Evolutionary conservation across 2,329 filamentous ascomycete genomes (phyloP), one percentile per base, ranked within the genome.

Genomic region (Hymenoscyphus fructigenus): DNA sequence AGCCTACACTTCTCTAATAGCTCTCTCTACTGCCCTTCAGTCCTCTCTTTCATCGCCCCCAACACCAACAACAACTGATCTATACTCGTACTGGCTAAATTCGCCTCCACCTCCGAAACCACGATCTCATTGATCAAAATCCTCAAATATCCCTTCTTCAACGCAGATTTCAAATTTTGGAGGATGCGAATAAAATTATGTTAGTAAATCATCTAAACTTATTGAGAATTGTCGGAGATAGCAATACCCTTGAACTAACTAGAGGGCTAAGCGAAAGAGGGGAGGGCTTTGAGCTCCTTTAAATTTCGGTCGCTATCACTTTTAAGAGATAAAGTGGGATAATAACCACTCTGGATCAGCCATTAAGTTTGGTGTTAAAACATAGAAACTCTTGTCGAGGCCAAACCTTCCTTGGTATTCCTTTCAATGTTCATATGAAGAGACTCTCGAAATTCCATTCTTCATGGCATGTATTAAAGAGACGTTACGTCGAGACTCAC

Each of bases 41-140:
- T 67, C 12, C 66, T 59, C 38, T 67, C 63, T 3, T 38, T 38
- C 9, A 28, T n/a, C 5, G 53, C 76, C 47, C 20, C 69, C 73
- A 2, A 71, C 71, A 72, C 36, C 32, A 79, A 73, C 76, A 79
- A 76, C 12, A 73, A 71, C 1, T 78, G 66, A 63, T 79, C 78
- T 26, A 76, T 74, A 0, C 71, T 71, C 1, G 76, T 76, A 2
- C 75, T 75, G 9, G 72, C 70, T 3, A 70, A 64, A 15, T 71
- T 72, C 0, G 77, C 73, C 57, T 72, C 73, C 10, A 71, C 47
- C 5, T 69, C 71, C 23, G 71, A 75, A 14, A 79, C 69, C 12
- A 79, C 65, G 34, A 74, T 73, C 70, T 81, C 74, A 50, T 79
- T 75, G 3, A 73, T 69, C 7, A 73, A 57, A 34, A 73, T 61